A percentile compares a stretch with the other conserved stretches of the same genome.
These are phyloP conservation scores for Avena eriantha DNA, from an alignment of 176 grass and related monocot genomes.

Conservation along the genomic window DNA sequence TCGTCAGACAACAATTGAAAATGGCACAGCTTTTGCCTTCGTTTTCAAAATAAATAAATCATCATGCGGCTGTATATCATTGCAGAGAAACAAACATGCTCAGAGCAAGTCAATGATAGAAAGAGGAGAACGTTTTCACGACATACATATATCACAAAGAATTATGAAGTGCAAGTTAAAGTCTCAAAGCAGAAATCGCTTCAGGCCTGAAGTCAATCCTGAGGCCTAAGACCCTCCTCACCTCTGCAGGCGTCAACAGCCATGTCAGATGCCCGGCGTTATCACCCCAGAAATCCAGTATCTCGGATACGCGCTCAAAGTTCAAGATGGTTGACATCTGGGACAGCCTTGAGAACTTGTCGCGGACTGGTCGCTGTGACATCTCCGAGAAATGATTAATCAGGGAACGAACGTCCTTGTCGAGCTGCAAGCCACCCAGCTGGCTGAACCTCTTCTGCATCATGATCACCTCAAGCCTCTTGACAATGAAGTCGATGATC, in stretches of 20 bases:
- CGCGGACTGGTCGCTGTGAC: slow-evolving; percentile 83
- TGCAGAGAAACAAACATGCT: neutral
- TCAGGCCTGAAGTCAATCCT: slow-evolving; percentile 90
- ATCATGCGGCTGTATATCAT: too few relatives aligned
- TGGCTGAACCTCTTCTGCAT: slow-evolving; percentile 98
- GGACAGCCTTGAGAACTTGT: slow-evolving; percentile 91
- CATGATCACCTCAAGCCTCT: slow-evolving; percentile 98
- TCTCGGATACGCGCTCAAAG: slow-evolving; percentile 90
- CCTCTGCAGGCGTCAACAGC: slow-evolving; percentile 91
- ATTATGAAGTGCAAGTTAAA: slow-evolving; percentile 55
- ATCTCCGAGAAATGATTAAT: slow-evolving; percentile 98
- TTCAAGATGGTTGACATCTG: slow-evolving; percentile 95
- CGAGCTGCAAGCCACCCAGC: slow-evolving; percentile 86
- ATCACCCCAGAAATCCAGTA: slow-evolving; percentile 97
- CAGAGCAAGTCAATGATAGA: too few relatives aligned
- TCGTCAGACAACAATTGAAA: too few relatives aligned
- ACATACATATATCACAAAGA: slow-evolving; percentile 35
- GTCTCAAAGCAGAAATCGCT: slow-evolving; percentile 86
- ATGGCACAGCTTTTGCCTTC: too few relatives aligned
- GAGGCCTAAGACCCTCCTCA: slow-evolving; percentile 82
- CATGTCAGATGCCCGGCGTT: slow-evolving; percentile 95
- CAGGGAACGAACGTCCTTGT: slow-evolving; percentile 83
- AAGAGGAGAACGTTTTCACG: neutral
- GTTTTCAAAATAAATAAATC: too few relatives aligned
- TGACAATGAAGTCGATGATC: slow-evolving; percentile 89